phyloP scores from a whole-genome alignment of 305 asterid genomes.

The Fraxinus nigra region DNA sequence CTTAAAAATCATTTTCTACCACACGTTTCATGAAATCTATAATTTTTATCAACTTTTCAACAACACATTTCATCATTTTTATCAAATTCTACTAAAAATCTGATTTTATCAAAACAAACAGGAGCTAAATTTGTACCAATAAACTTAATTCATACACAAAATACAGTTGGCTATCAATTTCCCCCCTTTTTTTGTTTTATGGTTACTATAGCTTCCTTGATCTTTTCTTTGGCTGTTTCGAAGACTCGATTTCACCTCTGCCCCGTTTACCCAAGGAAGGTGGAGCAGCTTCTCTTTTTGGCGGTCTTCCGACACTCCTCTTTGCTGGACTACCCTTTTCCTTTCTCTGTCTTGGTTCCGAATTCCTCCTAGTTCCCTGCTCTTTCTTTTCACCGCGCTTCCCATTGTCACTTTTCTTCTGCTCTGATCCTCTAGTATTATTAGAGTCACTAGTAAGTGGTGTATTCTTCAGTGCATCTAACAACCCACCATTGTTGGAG shows the following conservation, averaged over 20 bases:
- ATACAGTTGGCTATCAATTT: slow-evolving; percentile 31
- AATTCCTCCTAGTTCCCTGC: slow-evolving; percentile 21
- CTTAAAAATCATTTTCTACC: neutral
- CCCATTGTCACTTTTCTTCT: slow-evolving; percentile 36
- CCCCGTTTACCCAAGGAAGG: slow-evolving; percentile 43
- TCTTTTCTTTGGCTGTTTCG: slow-evolving; percentile 61
- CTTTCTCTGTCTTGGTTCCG: slow-evolving; percentile 40
- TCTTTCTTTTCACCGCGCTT: slow-evolving; percentile 48
- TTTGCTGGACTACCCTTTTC: slow-evolving; percentile 47
- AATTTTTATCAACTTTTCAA: neutral
- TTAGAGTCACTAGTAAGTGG: slow-evolving; percentile 47
- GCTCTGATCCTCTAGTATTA: slow-evolving; percentile 33
- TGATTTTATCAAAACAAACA: neutral
- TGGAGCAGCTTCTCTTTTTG: slow-evolving; percentile 51
- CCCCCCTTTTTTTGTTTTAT: neutral
- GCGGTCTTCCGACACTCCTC: slow-evolving; percentile 62
- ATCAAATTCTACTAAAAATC: neutral
- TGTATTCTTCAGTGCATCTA: slow-evolving; percentile 61
- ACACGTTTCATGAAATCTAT: neutral
- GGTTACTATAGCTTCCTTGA: slow-evolving; percentile 48
- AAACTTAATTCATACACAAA: slow-evolving; percentile 29
- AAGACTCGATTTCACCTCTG: slow-evolving; percentile 34
- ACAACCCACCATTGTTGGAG: slow-evolving; percentile 47
- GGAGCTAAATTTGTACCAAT: neutral
- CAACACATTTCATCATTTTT: neutral